These are phyloP conservation scores for Ogataea wickerhamii DNA, from an alignment of 805 yeast genomes.

Conservation along the genomic window DNA sequence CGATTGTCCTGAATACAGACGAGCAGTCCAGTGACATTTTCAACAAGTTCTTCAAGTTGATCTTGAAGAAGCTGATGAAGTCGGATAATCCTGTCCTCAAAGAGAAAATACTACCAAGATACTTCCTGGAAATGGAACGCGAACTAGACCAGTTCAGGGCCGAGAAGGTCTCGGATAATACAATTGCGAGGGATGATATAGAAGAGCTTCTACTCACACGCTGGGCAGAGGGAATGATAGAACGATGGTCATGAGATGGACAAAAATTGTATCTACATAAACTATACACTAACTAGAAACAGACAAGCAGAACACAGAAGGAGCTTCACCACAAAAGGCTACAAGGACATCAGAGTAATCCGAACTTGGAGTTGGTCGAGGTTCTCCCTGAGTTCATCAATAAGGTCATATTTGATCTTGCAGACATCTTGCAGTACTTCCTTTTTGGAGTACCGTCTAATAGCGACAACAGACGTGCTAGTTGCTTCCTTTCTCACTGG, in stretches of 20 bases:
- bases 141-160: conserved; percentile 14
- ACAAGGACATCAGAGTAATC: conserved; percentile 4
- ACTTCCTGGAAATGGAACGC: conserved; percentile 20
- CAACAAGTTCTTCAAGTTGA: conserved; percentile 28
- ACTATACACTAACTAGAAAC: neutral
- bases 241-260: conserved; percentile 8
- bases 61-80: conserved; percentile 31
- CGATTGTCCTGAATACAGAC: conserved; percentile 25
- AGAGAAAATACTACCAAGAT: conserved; percentile 27
- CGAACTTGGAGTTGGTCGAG: conserved; percentile 12
- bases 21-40: conserved; percentile 29
- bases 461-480: neutral
- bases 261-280: neutral
- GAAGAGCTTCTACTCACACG: conserved; percentile 46
- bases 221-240: conserved; percentile 45
- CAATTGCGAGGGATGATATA: conserved; percentile 27
- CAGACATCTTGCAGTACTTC: neutral
- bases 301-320: neutral
- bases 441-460: neutral
- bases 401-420: conserved; percentile 3
- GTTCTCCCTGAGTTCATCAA: conserved; percentile 13
- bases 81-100: conserved; percentile 25
- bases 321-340: no score
- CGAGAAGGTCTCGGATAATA: conserved; percentile 3
- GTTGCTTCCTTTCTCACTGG: no score